Conservation (phyloP, 2,329 filamentous ascomycete species). For the Apiospora koreana region DNA sequence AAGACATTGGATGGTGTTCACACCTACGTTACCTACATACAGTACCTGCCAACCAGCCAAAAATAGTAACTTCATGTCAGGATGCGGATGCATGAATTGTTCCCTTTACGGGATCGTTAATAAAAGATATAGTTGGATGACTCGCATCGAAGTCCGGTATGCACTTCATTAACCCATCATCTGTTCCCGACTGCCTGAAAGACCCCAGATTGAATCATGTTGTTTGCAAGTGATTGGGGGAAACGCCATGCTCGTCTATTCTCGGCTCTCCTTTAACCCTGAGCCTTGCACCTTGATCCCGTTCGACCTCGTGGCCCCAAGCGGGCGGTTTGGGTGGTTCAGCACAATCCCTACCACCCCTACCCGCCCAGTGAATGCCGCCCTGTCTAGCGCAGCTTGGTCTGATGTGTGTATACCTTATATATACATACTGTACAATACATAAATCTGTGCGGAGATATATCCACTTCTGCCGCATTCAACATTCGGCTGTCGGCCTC, state of each 20-base stretch:
- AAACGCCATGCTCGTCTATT: neutral
- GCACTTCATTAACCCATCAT: too few relatives aligned
- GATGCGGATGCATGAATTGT: too few relatives aligned
- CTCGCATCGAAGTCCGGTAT: too few relatives aligned
- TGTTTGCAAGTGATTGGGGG: too few relatives aligned
- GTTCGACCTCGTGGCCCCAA: neutral
- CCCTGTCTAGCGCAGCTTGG: neutral
- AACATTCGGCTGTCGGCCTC: neutral
- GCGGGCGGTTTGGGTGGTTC: neutral
- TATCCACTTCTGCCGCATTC: neutral
- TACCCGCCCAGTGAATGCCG: neutral
- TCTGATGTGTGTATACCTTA: neutral
- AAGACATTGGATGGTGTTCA: too few relatives aligned
- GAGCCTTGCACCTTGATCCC: neutral
- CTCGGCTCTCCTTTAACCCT: neutral
- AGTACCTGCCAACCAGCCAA: too few relatives aligned
- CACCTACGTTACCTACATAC: too few relatives aligned
- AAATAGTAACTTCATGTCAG: too few relatives aligned
- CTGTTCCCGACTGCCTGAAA: too few relatives aligned
- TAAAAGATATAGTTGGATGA: too few relatives aligned
- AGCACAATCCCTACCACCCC: neutral
- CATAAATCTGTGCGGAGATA: neutral
- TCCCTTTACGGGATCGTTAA: too few relatives aligned
- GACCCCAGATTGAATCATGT: too few relatives aligned
- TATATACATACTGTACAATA: neutral